phyloP scores from a whole-genome alignment of 495 filamentous ascomycete genomes.

The Umbilicaria muhlenbergii region DNA sequence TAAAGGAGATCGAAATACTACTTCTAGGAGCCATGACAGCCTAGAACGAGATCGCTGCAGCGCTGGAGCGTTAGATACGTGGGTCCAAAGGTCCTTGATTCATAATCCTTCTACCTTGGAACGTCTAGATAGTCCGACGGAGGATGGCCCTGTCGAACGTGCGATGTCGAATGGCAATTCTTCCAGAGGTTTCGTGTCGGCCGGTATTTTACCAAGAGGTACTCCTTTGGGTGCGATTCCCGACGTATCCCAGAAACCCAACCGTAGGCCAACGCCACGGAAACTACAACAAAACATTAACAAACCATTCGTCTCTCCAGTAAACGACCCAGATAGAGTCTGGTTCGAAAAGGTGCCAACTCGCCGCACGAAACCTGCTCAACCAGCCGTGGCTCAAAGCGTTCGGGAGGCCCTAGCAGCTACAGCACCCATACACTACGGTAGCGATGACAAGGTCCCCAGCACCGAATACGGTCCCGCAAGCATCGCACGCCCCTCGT shows the following conservation, averaged over 20 bases:
- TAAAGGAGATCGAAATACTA: neutral
- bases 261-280: neutral
- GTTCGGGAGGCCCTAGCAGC: neutral
- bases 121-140: no score
- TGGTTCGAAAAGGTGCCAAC: conserved; percentile 17
- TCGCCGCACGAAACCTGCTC: neutral
- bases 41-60: neutral
- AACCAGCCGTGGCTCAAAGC: neutral
- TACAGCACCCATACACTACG: no score
- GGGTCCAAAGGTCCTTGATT: conserved; percentile 7
- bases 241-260: conserved; percentile 6
- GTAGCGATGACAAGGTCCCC: no score
- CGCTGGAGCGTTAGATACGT: conserved; percentile 6
- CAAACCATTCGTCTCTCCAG: conserved; percentile 21
- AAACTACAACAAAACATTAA: conserved; percentile 13
- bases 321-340: conserved; percentile 9
- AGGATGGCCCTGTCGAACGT: neutral
- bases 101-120: no score
- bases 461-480: no score
- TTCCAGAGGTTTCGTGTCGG: conserved; percentile 8
- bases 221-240: conserved; percentile 15
- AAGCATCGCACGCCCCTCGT: neutral
- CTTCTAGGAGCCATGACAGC: neutral
- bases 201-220: conserved; percentile 8
- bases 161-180: neutral